Conservation (phyloP, 257 asterid genomes). For the Lycium barbarum region DNA sequence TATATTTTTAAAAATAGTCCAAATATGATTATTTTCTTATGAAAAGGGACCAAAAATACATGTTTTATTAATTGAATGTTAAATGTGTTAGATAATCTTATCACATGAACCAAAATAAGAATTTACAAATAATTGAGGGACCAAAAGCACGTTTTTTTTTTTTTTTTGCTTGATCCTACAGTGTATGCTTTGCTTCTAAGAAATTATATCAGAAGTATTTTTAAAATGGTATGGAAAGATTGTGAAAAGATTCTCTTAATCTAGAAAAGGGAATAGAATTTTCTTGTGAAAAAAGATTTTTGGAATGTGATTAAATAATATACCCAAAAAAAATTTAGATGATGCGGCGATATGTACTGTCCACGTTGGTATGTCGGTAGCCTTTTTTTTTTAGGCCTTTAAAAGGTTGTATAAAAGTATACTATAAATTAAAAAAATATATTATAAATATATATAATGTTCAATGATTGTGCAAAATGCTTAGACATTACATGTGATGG, state of each 20-base stretch:
- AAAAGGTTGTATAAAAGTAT: neutral
- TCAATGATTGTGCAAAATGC: too few relatives aligned
- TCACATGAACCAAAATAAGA: too few relatives aligned
- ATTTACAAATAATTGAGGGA: too few relatives aligned
- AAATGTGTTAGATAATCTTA: too few relatives aligned
- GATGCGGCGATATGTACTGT: neutral
- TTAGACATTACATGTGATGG: too few relatives aligned
- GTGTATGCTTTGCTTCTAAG: conserved; percentile 8
- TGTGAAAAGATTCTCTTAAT: neutral
- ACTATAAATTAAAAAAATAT: too few relatives aligned
- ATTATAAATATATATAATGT: too few relatives aligned
- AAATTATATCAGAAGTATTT: neutral
- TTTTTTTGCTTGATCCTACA: neutral
- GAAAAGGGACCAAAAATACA: too few relatives aligned
- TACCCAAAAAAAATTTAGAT: neutral
- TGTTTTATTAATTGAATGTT: too few relatives aligned
- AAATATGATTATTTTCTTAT: too few relatives aligned
- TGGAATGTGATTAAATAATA: neutral
- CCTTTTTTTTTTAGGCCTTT: neutral
- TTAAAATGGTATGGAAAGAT: neutral
- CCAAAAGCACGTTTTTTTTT: too few relatives aligned
- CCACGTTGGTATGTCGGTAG: conserved; percentile 17
- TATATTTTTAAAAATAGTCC: too few relatives aligned
- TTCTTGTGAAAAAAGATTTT: neutral
- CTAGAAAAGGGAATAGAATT: neutral